Percentiles rank a stretch among this genome's conserved stretches.
phyloP scores from a whole-genome alignment of 2,329 filamentous ascomycete species.

The Mycosphaerella sp. region DNA sequence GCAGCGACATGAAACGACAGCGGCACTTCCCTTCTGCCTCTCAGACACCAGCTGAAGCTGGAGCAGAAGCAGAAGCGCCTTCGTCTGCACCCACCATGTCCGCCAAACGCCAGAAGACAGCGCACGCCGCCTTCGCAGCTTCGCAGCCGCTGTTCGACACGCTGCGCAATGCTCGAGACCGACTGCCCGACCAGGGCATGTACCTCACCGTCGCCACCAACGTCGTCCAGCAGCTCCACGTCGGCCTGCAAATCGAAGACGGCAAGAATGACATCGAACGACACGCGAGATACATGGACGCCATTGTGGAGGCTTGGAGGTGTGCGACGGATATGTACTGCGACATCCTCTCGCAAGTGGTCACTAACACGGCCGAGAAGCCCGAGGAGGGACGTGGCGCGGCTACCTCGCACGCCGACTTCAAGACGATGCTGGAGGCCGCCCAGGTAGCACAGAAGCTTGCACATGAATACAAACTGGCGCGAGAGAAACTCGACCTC shows the following conservation, averaged over 20 bases:
- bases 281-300: conserved; percentile 26
- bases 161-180: conserved; percentile 22
- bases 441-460: conserved; percentile 20
- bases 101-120: conserved; percentile 17
- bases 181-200: conserved; percentile 20
- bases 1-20: conserved; percentile 4
- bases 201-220: conserved; percentile 25
- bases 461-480: conserved; percentile 15
- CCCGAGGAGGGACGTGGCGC: conserved; percentile 22
- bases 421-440: conserved; percentile 23
- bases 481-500: conserved; percentile 6
- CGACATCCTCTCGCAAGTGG: conserved; percentile 27
- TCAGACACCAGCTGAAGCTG: not conserved
- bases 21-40: conserved; percentile 1
- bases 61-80: conserved; percentile 1
- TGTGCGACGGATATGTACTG: conserved; percentile 26
- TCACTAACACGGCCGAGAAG: conserved; percentile 25
- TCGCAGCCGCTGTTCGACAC: conserved; percentile 31
- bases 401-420: conserved; percentile 21
- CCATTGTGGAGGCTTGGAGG: conserved; percentile 28
- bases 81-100: not conserved
- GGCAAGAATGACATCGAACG: conserved; percentile 18
- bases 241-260: conserved; percentile 23
- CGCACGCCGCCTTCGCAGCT: conserved; percentile 27
- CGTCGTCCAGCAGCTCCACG: conserved; percentile 28